These are phyloP conservation scores for Sporothrix mexicana DNA, from an alignment of 2,329 filamentous ascomycete genomes.

Conservation along the genomic window DNA sequence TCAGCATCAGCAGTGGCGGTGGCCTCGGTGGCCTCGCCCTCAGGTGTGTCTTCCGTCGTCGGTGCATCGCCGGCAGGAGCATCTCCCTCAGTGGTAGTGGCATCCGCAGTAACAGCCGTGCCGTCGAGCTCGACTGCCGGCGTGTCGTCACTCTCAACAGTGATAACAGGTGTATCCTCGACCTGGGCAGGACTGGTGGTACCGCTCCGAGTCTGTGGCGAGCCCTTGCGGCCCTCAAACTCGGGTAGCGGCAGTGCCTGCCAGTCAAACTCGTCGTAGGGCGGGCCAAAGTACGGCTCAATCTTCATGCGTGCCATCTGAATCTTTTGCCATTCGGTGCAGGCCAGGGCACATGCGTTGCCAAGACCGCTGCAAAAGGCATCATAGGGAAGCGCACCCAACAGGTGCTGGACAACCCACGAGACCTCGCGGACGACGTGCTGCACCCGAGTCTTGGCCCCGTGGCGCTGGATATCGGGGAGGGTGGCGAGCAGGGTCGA, in stretches of 20 bases:
- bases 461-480: constrained; percentile 42
- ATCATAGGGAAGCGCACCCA: constrained; percentile 44
- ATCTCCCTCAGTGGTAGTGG: neutral
- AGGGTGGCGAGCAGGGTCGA: constrained; percentile 44
- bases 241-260: constrained; percentile 46
- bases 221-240: constrained; percentile 35
- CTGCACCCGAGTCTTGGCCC: constrained; percentile 42
- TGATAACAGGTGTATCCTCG: constrained; percentile 20
- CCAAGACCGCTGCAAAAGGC: constrained; percentile 43
- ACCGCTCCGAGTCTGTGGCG: neutral
- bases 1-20: neutral
- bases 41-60: neutral
- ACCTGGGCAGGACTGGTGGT: constrained; percentile 21
- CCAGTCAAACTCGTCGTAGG: constrained; percentile 47
- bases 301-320: constrained; percentile 45
- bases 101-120: neutral
- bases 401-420: constrained; percentile 45
- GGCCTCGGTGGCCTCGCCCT: neutral
- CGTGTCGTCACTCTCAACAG: neutral
- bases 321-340: constrained; percentile 45
- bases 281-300: constrained; percentile 48
- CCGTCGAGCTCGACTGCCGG: constrained; percentile 31
- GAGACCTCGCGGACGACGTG: constrained; percentile 46
- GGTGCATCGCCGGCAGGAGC: neutral
- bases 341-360: constrained; percentile 42